Base-by-base conservation (phyloP, 2,329 filamentous ascomycete genomes). In the Parafenestella ontariensis region DNA sequence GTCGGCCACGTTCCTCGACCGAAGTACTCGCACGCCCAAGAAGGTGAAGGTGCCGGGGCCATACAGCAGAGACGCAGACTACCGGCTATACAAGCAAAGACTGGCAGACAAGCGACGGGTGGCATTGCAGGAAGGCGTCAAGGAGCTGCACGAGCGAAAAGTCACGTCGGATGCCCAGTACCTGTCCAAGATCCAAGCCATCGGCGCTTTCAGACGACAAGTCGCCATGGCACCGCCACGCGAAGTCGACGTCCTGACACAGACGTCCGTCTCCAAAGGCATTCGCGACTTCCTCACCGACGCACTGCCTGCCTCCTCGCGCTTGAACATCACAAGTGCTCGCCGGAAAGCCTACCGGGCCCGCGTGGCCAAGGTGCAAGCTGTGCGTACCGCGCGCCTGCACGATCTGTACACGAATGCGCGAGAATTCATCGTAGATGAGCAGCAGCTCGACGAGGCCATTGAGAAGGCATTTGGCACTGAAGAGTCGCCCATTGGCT, bases 401-500 rank as follows among this genome's bases (percentile, higher is more conserved):
- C 91, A 96, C 77, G 87, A 91, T 54, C 84, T 99, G 11, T 99
- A 99, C 78, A 90, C 95, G 79, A 90, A 92, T 65, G 92, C 95
- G 5, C 85, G 89, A 23, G 81, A 86, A 34, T 99, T 98, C 78
- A 97, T 99, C 71, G 88, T 92, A 17, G 88, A 84, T 21, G 92
- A 96, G 73, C 79, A 83, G 46, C 89, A 96, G 73, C 84, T 99
- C 29, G 84, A 90, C 64, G 81, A 81, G 15, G 84, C 87, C 61
- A 88, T 97, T 52, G 89, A 96, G 20, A 78, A 82, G 59, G 82
- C 89, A n/a, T 99, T 97, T 77, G 83, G 86, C 15, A 85, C 87
- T 23, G 82, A 85, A 6, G 76, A 79, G 23, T 50, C 68, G 6
- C 79, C 73, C 54, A 62, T 82, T 61, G 66, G 78, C 78, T 71